These are phyloP conservation scores for Rehmannia glutinosa DNA, from an alignment of 257 asterid species.

Conservation along the genomic window DNA sequence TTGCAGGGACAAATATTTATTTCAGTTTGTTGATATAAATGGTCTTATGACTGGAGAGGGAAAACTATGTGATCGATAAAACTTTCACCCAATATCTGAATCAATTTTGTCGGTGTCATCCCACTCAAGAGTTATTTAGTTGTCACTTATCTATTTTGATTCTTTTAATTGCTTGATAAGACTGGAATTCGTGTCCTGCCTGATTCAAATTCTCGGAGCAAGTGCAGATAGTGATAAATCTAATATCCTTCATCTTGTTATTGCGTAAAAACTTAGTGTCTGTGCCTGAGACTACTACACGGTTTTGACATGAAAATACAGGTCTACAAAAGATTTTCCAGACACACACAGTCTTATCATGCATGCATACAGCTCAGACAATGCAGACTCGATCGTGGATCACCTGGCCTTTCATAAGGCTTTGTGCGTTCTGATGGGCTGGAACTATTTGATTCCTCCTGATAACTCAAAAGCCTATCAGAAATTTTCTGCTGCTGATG, in stretches of 20 bases:
- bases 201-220: constrained; percentile 2
- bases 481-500: constrained; percentile 63
- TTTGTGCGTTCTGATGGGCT: constrained; percentile 89
- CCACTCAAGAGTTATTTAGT: no score
- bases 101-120: no score
- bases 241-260: constrained; percentile 23
- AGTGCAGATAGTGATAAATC: constrained; percentile 9
- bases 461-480: constrained; percentile 86
- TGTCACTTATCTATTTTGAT: no score
- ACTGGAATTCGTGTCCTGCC: neutral
- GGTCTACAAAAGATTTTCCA: constrained; percentile 75
- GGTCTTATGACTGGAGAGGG: neutral
- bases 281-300: constrained; percentile 37
- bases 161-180: no score
- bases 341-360: constrained; percentile 83
- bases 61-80: neutral
- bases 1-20: neutral
- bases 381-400: constrained; percentile 58
- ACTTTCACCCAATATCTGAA: neutral
- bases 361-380: constrained; percentile 78
- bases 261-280: constrained; percentile 19
- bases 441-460: constrained; percentile 82
- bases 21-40: constrained; percentile 2
- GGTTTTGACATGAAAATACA: constrained; percentile 65
- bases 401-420: constrained; percentile 96